Evolutionary conservation across 352 stramenopile species (phyloP).

Genomic region (Discostella stelligera): DNA sequence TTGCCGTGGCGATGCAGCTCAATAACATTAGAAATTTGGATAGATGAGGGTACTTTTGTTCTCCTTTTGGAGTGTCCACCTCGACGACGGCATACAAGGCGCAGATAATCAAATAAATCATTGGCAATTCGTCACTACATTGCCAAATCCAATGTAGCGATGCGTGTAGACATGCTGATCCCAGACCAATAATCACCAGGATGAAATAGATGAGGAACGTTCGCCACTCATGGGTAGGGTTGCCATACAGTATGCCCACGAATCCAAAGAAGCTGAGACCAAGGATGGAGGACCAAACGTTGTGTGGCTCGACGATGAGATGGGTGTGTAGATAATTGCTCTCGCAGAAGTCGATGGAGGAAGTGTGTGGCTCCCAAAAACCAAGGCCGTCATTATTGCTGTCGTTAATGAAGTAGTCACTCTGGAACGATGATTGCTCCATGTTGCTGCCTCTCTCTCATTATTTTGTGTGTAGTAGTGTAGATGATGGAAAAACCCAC

Average conservation of each 20-base stretch:
- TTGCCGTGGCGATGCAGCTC: slow-evolving; percentile 18
- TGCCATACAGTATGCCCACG: slow-evolving; percentile 18
- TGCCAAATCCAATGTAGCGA: slow-evolving; percentile 44
- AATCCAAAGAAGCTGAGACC: slow-evolving; percentile 31
- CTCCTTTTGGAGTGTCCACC: slow-evolving; percentile 6
- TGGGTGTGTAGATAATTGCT: slow-evolving; percentile 34
- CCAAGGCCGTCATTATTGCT: slow-evolving; percentile 1
- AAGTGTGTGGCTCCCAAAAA: slow-evolving; percentile 41
- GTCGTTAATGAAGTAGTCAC: slow-evolving; percentile 9
- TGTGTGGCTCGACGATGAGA: slow-evolving; percentile 37
- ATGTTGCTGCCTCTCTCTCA: too few relatives aligned
- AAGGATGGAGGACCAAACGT: slow-evolving; percentile 29
- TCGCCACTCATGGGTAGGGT: slow-evolving; percentile 37
- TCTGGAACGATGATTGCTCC: neutral
- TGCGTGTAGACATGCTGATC: slow-evolving; percentile 35
- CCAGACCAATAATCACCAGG: slow-evolving; percentile 37
- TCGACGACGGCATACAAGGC: slow-evolving; percentile 20
- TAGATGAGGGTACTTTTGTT: slow-evolving; percentile 31
- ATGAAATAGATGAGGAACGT: slow-evolving; percentile 28
- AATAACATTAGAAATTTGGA: slow-evolving; percentile 9
- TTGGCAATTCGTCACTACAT: slow-evolving; percentile 40
- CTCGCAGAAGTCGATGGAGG: slow-evolving; percentile 49
- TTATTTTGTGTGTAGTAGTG: too few relatives aligned
- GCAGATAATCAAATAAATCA: slow-evolving; percentile 42
- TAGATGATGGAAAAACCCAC: too few relatives aligned